Evolutionary conservation across 306 rosid species (phyloP).

Genomic region (Sicyos edulis): DNA sequence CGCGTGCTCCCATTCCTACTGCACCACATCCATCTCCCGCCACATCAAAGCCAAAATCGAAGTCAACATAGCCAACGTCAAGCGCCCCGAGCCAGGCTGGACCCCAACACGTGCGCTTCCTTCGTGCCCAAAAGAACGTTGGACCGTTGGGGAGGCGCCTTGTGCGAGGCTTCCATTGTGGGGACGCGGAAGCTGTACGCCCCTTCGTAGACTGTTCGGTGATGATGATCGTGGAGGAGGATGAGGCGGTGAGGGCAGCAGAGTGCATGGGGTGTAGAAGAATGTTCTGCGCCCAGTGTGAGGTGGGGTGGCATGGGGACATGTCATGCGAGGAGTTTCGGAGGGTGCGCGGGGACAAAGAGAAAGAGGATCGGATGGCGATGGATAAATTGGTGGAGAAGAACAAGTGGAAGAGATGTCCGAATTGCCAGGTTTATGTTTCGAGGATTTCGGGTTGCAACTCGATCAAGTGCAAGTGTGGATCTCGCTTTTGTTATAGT

Average conservation of each 20-base stretch:
- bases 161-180: constrained; percentile 39
- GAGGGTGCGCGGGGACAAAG: constrained; percentile 24
- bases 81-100: constrained; percentile 56
- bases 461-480: too few relatives aligned
- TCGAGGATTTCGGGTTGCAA: too few relatives aligned
- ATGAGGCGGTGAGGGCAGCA: constrained; percentile 25
- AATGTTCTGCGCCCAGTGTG: constrained; percentile 57
- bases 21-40: constrained; percentile 32
- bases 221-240: constrained; percentile 37
- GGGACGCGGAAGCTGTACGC: constrained; percentile 35
- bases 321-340: constrained; percentile 38
- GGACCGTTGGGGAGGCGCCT: constrained; percentile 50
- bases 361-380: constrained; percentile 31
- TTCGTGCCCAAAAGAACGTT: constrained; percentile 40
- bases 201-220: constrained; percentile 57
- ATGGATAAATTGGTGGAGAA: constrained; percentile 42
- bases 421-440: too few relatives aligned
- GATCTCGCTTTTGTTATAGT: too few relatives aligned
- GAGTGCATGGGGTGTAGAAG: constrained; percentile 51
- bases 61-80: constrained; percentile 34
- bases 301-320: constrained; percentile 50
- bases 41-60: constrained; percentile 42
- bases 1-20: constrained; percentile 48
- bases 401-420: neutral
- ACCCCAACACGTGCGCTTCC: constrained; percentile 28